These are phyloP conservation scores for Akanthomyces dipterigenus DNA, from an alignment of 2,329 filamentous ascomycete genomes.

Conservation along the genomic window DNA sequence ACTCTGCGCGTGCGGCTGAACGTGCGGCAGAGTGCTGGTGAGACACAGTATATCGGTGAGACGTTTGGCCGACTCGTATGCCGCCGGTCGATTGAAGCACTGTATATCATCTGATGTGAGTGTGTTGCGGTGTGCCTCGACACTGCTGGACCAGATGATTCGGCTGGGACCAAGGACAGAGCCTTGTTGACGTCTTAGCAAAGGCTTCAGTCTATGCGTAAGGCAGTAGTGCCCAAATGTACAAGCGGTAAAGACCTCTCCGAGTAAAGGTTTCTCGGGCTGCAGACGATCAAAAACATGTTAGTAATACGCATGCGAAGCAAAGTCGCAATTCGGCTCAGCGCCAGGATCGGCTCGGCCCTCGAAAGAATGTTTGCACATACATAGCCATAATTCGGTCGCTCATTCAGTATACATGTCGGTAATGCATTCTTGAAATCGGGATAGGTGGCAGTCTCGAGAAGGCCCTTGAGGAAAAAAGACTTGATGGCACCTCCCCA, in stretches of 20 bases:
- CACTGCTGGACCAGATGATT: conserved; percentile 80
- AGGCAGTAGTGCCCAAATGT: conserved; percentile 94
- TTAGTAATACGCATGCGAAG: background rate
- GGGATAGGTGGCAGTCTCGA: conserved; percentile 69
- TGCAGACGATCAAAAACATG: conserved; percentile 27
- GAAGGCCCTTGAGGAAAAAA: conserved; percentile 51
- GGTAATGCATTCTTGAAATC: conserved; percentile 61
- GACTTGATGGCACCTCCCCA: conserved; percentile 53
- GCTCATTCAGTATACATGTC: conserved; percentile 37
- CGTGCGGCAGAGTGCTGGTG: conserved; percentile 60
- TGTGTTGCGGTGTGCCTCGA: conserved; percentile 54
- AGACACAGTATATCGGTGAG: conserved; percentile 79
- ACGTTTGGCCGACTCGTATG: conserved; percentile 85
- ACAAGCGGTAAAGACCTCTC: conserved; percentile 83
- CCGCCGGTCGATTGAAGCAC: conserved; percentile 50
- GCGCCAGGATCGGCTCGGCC: background rate
- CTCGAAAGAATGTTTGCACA: conserved; percentile 9
- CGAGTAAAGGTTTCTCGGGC: conserved; percentile 52
- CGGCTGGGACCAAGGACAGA: conserved; percentile 46
- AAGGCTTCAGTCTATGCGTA: conserved; percentile 68
- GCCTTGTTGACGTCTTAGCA: conserved; percentile 50
- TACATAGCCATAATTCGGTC: conserved; percentile 29
- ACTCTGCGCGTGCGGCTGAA: conserved; percentile 45
- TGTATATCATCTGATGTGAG: conserved; percentile 71
- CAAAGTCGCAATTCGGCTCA: background rate